Conservation (phyloP, 2,329 filamentous ascomycete species). For the Aspergillus fischeri region DNA sequence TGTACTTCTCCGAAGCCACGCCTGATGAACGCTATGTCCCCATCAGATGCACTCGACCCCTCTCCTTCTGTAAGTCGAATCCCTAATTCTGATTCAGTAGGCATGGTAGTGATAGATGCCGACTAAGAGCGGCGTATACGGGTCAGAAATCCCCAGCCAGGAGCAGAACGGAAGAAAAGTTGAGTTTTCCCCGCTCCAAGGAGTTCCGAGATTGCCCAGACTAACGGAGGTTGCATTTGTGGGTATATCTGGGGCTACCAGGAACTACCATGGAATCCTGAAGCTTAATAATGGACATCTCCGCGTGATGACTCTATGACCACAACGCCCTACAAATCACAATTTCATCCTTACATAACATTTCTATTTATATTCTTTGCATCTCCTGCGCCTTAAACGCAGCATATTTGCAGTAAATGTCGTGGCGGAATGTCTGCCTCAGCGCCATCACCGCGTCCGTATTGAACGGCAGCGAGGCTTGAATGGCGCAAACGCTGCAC, state of each 20-base stretch:
- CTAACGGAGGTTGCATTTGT: background rate
- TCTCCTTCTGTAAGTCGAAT: background rate
- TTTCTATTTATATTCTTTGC: background rate
- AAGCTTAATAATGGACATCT: background rate
- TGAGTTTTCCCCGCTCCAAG: background rate
- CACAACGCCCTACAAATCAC: too few species aligned
- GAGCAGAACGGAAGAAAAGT: background rate
- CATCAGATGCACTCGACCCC: background rate
- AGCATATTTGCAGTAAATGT: conserved; percentile 39
- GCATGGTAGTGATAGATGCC: background rate
- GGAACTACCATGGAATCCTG: background rate
- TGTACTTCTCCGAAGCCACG: conserved; percentile 9
- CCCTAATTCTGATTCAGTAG: background rate
- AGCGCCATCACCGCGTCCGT: conserved; percentile 21
- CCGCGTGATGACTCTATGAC: too few species aligned
- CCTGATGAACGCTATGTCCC: background rate
- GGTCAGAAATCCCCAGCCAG: background rate
- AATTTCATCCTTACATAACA: too few species aligned
- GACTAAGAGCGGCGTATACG: background rate
- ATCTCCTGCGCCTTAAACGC: conserved; percentile 26
- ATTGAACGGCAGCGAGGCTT: conserved; percentile 37
- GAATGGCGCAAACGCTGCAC: conserved; percentile 41
- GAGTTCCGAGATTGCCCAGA: too few species aligned
- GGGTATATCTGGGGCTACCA: background rate
- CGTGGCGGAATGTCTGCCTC: conserved; percentile 43